These are phyloP conservation scores for Tulasnella sp. DNA, from an alignment of 768 basidiomycete species.

Conservation along the genomic window DNA sequence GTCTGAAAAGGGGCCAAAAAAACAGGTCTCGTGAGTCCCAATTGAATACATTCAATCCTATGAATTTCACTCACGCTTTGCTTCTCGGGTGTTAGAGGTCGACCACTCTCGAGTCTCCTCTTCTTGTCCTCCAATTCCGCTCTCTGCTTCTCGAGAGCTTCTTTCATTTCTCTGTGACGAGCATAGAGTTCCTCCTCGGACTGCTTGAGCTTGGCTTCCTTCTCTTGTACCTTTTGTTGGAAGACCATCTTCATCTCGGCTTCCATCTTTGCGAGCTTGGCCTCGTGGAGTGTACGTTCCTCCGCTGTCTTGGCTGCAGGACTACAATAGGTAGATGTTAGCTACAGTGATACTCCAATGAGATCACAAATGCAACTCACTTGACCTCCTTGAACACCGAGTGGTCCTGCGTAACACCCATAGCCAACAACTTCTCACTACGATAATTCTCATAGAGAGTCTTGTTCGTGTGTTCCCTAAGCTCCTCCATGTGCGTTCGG, in stretches of 20 bases:
- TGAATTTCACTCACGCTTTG: conserved; percentile 41
- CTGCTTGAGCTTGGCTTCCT: conserved; percentile 97
- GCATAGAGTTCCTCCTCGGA: conserved; percentile 98
- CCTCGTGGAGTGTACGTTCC: conserved; percentile 90
- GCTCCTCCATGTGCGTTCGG: conserved; percentile 98
- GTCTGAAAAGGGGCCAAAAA: conserved; percentile 28
- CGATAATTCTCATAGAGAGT: conserved; percentile 97
- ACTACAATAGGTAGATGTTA: conserved; percentile 36
- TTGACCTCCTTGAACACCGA: conserved; percentile 99
- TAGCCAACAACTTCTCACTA: conserved; percentile 86
- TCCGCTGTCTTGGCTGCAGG: conserved; percentile 94
- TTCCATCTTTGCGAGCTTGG: conserved; percentile 98
- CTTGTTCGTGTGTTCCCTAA: conserved; percentile 92
- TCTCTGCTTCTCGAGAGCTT: conserved; percentile 93
- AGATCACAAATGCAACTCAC: conserved; percentile 38
- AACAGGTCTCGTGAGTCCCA: not conserved
- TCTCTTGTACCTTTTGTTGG: conserved; percentile 99
- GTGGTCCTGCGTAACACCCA: conserved; percentile 97
- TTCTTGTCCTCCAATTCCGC: conserved; percentile 96
- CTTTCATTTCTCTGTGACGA: conserved; percentile 99
- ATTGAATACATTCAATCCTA: not conserved
- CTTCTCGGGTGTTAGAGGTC: conserved; percentile 94
- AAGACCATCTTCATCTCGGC: conserved; percentile 99
- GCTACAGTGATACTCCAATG: no score
- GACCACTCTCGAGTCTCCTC: conserved; percentile 84